These are phyloP conservation scores for Vigna trinervia DNA, from an alignment of 306 rosid species.

Conservation along the genomic window DNA sequence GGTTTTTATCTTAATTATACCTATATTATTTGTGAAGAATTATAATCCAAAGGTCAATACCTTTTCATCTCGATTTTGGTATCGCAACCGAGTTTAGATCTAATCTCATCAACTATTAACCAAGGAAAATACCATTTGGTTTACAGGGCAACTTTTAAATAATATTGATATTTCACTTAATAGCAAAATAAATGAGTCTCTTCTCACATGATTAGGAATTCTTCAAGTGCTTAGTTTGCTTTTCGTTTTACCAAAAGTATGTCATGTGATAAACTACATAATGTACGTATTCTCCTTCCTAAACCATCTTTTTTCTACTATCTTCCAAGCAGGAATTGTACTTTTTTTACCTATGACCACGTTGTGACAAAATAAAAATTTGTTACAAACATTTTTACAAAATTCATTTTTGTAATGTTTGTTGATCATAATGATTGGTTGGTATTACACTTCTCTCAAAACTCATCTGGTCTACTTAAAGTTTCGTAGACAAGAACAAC, in stretches of 20 bases:
- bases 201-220: background rate
- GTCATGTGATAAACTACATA: background rate
- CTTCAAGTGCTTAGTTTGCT: background rate
- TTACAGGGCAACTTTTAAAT: background rate
- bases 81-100: background rate
- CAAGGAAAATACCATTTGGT: background rate
- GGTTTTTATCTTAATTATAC: slow-evolving; percentile 11
- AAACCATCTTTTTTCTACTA: background rate
- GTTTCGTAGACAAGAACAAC: background rate
- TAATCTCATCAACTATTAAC: background rate
- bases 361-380: background rate
- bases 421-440: background rate
- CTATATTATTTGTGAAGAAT: background rate
- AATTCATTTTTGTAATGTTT: background rate
- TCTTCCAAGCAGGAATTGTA: background rate
- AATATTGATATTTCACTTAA: background rate
- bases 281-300: background rate
- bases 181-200: background rate
- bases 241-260: background rate
- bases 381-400: background rate
- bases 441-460: background rate
- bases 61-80: background rate
- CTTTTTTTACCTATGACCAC: background rate
- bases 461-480: background rate
- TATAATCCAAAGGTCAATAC: background rate